Conservation (phyloP, 345 rosid genomes). For the Eucalyptus decipiens region DNA sequence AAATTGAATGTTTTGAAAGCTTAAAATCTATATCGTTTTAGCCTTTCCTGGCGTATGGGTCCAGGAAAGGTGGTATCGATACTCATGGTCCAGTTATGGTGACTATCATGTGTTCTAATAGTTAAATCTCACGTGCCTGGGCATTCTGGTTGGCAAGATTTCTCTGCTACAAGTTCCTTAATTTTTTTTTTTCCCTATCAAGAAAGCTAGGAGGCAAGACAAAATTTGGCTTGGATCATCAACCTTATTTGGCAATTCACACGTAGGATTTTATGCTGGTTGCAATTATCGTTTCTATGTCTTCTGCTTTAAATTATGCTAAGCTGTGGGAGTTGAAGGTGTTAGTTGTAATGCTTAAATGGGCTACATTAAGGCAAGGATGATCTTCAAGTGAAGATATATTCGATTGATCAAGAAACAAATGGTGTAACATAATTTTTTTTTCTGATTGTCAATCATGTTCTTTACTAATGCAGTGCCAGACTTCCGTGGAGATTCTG, state of each 20-base stretch:
- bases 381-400: neutral
- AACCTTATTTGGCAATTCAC: neutral
- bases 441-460: neutral
- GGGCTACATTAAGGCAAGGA: neutral
- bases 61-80: neutral
- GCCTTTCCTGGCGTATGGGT: neutral
- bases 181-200: neutral
- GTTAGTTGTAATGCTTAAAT: neutral
- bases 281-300: neutral
- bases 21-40: neutral
- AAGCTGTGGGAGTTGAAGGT: neutral
- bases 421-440: neutral
- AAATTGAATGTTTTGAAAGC: neutral
- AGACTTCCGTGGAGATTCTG: slow-evolving; percentile 79
- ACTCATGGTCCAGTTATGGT: neutral
- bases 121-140: neutral
- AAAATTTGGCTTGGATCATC: neutral
- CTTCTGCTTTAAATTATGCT: neutral
- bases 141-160: neutral
- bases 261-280: neutral
- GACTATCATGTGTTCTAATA: neutral
- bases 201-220: neutral
- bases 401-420: neutral
- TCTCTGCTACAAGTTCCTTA: neutral
- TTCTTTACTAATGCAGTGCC: slow-evolving; percentile 48